Conservation (phyloP, 805 yeast species). For the Metschnikowia lunata region DNA sequence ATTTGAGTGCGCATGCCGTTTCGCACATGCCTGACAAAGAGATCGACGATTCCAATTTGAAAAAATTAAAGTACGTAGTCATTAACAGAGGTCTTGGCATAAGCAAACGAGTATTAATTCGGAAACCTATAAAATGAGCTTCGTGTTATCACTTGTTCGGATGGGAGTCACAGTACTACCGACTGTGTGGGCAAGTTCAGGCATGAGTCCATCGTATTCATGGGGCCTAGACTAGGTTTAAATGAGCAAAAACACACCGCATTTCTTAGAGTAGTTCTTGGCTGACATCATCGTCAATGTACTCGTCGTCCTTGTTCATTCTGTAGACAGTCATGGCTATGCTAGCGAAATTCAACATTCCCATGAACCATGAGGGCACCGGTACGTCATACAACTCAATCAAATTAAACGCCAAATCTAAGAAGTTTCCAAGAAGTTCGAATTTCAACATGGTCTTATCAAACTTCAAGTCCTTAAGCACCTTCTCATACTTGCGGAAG, state of each 20-base stretch:
- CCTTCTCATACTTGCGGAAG: constrained; percentile 34
- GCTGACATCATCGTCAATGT: constrained; percentile 39
- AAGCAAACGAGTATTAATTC: too few relatives aligned
- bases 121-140: not conserved
- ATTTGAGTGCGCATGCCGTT: too few relatives aligned
- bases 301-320: constrained; percentile 47
- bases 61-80: too few relatives aligned
- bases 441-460: constrained; percentile 39
- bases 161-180: too few relatives aligned
- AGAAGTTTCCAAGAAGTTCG: constrained; percentile 39
- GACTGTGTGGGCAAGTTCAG: too few relatives aligned
- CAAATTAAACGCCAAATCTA: constrained; percentile 37
- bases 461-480: constrained; percentile 38
- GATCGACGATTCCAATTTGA: too few relatives aligned
- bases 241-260: not conserved
- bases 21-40: too few relatives aligned
- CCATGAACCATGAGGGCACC: constrained; percentile 42
- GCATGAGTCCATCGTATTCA: too few relatives aligned
- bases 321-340: constrained; percentile 46
- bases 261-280: constrained; percentile 32
- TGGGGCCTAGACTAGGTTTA: too few relatives aligned
- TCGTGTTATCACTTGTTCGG: not conserved
- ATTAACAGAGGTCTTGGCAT: too few relatives aligned
- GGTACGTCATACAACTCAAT: constrained; percentile 34
- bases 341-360: constrained; percentile 35